Conservation (phyloP, 805 yeast genomes). For the Brettanomyces anomalus region DNA sequence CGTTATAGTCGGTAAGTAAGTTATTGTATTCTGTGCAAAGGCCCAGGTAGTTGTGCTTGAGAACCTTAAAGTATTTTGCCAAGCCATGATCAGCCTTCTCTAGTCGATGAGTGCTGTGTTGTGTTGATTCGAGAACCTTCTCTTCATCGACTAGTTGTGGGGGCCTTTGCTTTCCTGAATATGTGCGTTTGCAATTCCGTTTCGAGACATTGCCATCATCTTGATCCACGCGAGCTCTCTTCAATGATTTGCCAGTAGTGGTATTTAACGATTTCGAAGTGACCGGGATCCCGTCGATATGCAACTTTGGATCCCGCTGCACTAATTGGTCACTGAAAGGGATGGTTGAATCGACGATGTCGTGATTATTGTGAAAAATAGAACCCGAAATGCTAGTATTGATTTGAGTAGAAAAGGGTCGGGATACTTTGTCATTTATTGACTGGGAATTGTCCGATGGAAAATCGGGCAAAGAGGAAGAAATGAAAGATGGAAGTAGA, state of each 20-base stretch:
- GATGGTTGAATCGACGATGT: not conserved
- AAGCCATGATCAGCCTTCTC: constrained; percentile 9
- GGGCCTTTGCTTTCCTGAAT: not conserved
- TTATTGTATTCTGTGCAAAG: constrained; percentile 16
- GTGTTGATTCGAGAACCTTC: not conserved
- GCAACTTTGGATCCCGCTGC: not conserved
- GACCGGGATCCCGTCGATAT: not conserved
- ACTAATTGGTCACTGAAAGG: not conserved
- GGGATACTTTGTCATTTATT: no score
- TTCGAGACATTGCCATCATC: not conserved
- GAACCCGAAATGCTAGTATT: not conserved
- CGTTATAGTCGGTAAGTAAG: constrained; percentile 11
- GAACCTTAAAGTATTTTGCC: constrained; percentile 15
- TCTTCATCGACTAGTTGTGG: no score
- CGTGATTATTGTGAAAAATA: not conserved
- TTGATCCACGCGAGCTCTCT: not conserved
- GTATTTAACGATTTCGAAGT: not conserved
- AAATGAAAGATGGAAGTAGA: not conserved
- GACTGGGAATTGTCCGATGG: not conserved
- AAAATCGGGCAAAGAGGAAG: not conserved
- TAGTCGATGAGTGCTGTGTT: not conserved
- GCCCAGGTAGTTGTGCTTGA: constrained; percentile 16
- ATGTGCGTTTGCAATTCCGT: not conserved
- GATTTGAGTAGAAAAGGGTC: no score
- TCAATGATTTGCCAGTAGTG: not conserved